phyloP scores from a whole-genome alignment of 345 rosid species.

The Hibiscus mutabilis region DNA sequence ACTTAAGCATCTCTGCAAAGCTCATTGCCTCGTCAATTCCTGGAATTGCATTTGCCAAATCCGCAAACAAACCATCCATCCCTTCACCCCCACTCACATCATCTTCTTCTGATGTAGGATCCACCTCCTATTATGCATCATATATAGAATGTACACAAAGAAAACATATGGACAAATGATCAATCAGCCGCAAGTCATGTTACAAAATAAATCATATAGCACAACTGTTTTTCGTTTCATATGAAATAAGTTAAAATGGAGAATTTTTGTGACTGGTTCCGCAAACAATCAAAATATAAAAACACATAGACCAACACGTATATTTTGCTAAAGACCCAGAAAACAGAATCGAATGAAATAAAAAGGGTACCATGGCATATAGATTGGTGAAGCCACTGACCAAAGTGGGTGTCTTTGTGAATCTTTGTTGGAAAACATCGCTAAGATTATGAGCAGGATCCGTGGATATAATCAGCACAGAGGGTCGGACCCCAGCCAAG shows the following conservation, averaged over 20 bases:
- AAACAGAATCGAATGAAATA: neutral
- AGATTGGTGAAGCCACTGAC: no score
- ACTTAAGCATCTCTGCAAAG: no score
- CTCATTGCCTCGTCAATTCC: slow-evolving; percentile 84
- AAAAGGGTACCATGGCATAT: neutral
- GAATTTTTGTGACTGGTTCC: neutral
- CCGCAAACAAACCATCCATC: slow-evolving; percentile 87
- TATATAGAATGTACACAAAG: no score
- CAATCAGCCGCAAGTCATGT: neutral
- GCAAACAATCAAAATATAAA: neutral
- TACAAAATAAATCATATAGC: neutral
- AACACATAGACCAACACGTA: no score
- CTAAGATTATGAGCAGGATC: no score
- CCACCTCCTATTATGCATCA: no score
- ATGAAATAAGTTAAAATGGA: no score
- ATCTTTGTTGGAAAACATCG: no score
- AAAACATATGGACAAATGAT: neutral
- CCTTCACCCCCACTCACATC: slow-evolving; percentile 63
- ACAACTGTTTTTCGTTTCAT: no score
- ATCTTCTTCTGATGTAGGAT: slow-evolving; percentile 20
- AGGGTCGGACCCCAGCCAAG: no score
- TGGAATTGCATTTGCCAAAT: slow-evolving; percentile 91
- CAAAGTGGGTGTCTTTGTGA: no score
- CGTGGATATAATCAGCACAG: no score
- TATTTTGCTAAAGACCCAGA: neutral